Evolutionary conservation across 2,329 filamentous ascomycete species (phyloP), one percentile per base, ranked within the genome.

Genomic region (Calonectria ilicicola): DNA sequence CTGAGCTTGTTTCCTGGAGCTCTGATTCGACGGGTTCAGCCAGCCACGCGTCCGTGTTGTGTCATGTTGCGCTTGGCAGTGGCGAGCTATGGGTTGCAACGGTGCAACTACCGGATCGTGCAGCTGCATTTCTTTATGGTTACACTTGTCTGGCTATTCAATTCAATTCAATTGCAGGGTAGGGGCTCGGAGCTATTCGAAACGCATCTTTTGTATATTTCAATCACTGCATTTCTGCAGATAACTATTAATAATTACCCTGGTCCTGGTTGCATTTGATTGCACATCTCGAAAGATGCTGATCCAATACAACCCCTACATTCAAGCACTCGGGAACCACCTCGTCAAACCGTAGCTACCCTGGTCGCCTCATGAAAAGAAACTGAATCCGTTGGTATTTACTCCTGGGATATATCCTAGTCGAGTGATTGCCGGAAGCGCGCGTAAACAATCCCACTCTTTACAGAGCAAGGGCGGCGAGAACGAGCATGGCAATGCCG

Each of bases 401-500:
- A 21, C 2, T 15, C 29, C 35, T 35, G n/a, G 40, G 29, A 27
- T 29, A n/a, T 21, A 14, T n/a, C 19, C 42, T 10, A 21, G 17
- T n/a, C 7, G n/a, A 47, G 8, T 23, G n/a, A 47, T 47, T 21
- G 4, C 44, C n/a, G 19, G n/a, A 14, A 23, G n/a, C 17, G n/a
- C 21, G 12, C n/a, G 12, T 40, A 15, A 58, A 23, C 21, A 14
- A 26, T 19, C 21, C 14, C 6, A 7, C 47, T 17, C 19, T 51
- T 84, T 84, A 85, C 82, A 85, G 82, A 75, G 83, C 83, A 74
- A 84, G 68, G 70, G 77, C 82, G 72, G 75, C 81, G 58, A 83
- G 70, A 60, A 76, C 81, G 60, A 81, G 75, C 75, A 84, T 77
- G 77, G 81, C 83, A 23, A 83, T 65, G 65, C 75, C 81, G n/a